phyloP scores from a whole-genome alignment of 768 basidiomycete species.

The Crassisporium funariophilum region DNA sequence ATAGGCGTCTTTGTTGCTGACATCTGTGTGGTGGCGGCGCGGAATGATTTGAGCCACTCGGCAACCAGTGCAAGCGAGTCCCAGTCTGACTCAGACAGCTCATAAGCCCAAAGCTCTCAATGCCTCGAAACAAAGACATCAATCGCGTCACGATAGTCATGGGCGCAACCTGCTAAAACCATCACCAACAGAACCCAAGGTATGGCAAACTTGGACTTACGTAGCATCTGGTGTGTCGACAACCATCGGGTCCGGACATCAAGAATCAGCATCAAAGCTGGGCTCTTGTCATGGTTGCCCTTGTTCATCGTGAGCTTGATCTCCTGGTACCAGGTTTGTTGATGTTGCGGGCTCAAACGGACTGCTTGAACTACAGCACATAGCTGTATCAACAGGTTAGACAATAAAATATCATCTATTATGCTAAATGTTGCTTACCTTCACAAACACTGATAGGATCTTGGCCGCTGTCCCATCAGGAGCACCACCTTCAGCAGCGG shows the following conservation, averaged over 20 bases:
- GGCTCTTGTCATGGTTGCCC: background rate
- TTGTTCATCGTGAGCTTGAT: slow-evolving; percentile 8
- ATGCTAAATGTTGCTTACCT: slow-evolving; percentile 13
- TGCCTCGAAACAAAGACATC: slow-evolving; percentile 19
- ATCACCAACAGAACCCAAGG: background rate
- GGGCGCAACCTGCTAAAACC: slow-evolving; percentile 22
- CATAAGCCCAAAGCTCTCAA: slow-evolving; percentile 16
- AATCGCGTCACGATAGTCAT: slow-evolving; percentile 19
- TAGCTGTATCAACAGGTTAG: slow-evolving; percentile 20
- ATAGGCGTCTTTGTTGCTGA: slow-evolving; percentile 33
- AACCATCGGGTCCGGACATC: slow-evolving; percentile 35
- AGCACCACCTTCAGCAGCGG: background rate
- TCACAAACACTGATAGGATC: slow-evolving; percentile 14
- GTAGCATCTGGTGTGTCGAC: slow-evolving; percentile 34
- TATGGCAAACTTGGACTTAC: slow-evolving; percentile 15
- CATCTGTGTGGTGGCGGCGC: slow-evolving; percentile 36
- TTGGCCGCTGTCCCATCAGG: slow-evolving; percentile 1
- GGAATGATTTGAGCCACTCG: slow-evolving; percentile 28
- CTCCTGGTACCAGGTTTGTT: slow-evolving; percentile 17
- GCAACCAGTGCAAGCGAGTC: slow-evolving; percentile 16
- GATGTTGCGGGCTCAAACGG: slow-evolving; percentile 22
- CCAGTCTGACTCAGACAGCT: slow-evolving; percentile 29
- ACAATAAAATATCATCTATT: background rate
- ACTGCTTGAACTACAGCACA: slow-evolving; percentile 25
- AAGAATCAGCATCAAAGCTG: slow-evolving; percentile 29